These are phyloP conservation scores for Fonsecaea multimorphosa DNA, from an alignment of 2,329 filamentous ascomycete species.

Conservation along the genomic window DNA sequence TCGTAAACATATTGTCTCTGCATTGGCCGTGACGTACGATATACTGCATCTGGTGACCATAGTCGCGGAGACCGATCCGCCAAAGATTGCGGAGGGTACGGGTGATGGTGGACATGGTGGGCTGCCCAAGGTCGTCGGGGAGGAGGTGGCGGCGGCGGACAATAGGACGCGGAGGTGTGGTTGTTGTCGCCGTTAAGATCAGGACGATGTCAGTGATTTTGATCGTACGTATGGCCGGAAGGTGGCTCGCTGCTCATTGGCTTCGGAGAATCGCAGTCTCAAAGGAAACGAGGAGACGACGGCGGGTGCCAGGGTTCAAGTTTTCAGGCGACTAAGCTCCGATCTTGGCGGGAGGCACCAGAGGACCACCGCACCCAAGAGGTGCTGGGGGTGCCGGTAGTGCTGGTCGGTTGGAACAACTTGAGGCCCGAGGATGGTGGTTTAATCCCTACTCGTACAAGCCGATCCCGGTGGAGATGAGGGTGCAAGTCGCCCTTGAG, in stretches of 20 bases:
- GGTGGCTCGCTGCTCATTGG: slow-evolving; percentile 1
- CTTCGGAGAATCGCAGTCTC: not conserved
- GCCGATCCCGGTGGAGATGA: not conserved
- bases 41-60: slow-evolving; percentile 81
- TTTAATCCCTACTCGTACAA: too few species aligned
- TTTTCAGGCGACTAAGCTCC: not conserved
- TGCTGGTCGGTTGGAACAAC: slow-evolving; percentile 1
- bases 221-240: not conserved
- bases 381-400: too few species aligned
- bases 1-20: not conserved
- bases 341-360: slow-evolving; percentile 19
- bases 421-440: not conserved
- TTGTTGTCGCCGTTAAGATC: not conserved
- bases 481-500: too few species aligned
- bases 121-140: not conserved
- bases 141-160: not conserved
- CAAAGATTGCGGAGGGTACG: slow-evolving; percentile 87
- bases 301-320: too few species aligned
- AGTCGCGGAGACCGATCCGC: slow-evolving; percentile 90
- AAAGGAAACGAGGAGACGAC: not conserved
- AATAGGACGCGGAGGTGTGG: not conserved
- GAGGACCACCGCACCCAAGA: too few species aligned
- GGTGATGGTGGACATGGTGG: slow-evolving; percentile 82
- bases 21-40: slow-evolving; percentile 36
- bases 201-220: slow-evolving; percentile 4